A percentile compares a stretch with the other conserved stretches of the same genome.
These are phyloP conservation scores for Rehmannia glutinosa DNA, from an alignment of 257 asterid species.

Conservation along the genomic window DNA sequence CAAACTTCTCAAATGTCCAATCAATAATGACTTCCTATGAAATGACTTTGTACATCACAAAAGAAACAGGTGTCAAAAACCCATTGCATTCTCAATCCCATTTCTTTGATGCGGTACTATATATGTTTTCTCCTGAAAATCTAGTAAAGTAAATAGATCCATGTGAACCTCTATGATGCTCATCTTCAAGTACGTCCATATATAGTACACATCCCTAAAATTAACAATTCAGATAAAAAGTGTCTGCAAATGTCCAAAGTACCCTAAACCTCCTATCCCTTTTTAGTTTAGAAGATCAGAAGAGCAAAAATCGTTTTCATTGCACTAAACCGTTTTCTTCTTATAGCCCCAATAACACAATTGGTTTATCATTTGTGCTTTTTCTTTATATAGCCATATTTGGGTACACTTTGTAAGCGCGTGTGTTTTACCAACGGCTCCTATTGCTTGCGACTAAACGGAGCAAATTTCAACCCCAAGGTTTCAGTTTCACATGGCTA, in stretches of 20 bases:
- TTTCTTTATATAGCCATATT: neutral
- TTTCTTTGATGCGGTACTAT: no score
- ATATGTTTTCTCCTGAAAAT: no score
- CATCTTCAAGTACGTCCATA: no score
- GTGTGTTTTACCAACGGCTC: slow-evolving; percentile 21
- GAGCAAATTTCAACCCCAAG: neutral
- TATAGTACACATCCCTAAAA: neutral
- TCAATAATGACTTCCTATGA: neutral
- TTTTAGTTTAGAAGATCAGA: neutral
- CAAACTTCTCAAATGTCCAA: neutral
- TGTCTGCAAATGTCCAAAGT: neutral
- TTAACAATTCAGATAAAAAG: neutral
- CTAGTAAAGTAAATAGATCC: no score
- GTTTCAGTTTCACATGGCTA: no score
- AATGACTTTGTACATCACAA: neutral
- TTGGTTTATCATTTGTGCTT: neutral
- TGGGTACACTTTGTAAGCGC: neutral
- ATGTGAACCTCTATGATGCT: no score
- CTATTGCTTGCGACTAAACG: neutral
- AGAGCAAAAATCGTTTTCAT: neutral
- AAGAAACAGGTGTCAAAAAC: neutral
- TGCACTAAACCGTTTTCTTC: neutral
- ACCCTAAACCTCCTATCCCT: neutral
- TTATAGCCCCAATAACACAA: neutral
- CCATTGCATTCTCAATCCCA: neutral